Conservation (phyloP, 116 monocot species). For the Zostera marina region DNA sequence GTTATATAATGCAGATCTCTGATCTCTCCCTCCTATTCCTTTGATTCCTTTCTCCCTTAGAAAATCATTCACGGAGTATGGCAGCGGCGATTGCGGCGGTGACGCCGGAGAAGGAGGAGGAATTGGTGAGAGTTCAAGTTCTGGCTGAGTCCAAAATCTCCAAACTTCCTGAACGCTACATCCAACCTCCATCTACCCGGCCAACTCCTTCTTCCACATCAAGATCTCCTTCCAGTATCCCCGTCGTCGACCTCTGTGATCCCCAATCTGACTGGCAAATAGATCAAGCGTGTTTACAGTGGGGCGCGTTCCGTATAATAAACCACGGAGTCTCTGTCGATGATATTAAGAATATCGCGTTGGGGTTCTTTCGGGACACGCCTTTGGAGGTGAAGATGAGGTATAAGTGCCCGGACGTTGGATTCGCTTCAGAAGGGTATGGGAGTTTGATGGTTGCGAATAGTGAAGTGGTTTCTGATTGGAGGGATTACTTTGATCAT, state of each 20-base stretch:
- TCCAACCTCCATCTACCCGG: slow-evolving; percentile 39
- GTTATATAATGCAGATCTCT: too few species aligned
- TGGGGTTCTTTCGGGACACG: slow-evolving; percentile 32
- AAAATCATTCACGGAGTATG: too few species aligned
- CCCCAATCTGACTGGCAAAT: slow-evolving; percentile 14
- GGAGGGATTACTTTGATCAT: slow-evolving; percentile 96
- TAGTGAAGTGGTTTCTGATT: slow-evolving; percentile 62
- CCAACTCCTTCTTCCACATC: not conserved
- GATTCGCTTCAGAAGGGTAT: slow-evolving; percentile 68
- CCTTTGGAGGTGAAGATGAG: slow-evolving; percentile 28
- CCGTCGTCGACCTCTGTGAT: slow-evolving; percentile 34
- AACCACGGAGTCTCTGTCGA: slow-evolving; percentile 58
- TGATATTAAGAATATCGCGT: slow-evolving; percentile 25
- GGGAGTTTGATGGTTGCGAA: slow-evolving; percentile 68
- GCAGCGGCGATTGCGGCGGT: too few species aligned
- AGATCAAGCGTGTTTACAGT: slow-evolving; percentile 29
- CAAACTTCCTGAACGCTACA: slow-evolving; percentile 44
- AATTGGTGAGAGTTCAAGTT: slow-evolving; percentile 11
- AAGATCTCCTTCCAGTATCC: slow-evolving; percentile 7
- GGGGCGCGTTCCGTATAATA: slow-evolving; percentile 84
- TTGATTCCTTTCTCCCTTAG: too few species aligned
- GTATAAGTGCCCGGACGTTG: slow-evolving; percentile 38
- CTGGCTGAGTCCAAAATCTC: slow-evolving; percentile 11
- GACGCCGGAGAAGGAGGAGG: too few species aligned
- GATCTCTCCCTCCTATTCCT: too few species aligned